Evolutionary conservation across 768 basidiomycete genomes (phyloP), one percentile per base, ranked within the genome.

Genomic region (Calocera cornea): DNA sequence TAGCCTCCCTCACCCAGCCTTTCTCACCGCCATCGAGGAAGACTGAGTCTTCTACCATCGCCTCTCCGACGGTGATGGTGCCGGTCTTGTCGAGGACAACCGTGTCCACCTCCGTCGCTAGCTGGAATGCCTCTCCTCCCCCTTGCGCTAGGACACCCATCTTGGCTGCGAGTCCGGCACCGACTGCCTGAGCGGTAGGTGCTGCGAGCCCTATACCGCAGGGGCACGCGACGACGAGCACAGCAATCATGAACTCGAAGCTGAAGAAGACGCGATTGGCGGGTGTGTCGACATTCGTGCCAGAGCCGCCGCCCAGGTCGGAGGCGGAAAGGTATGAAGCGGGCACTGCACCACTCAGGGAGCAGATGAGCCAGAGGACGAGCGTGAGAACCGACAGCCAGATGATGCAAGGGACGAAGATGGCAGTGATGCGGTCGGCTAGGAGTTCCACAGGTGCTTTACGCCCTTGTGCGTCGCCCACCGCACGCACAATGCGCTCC

Each of bases 41-140:
- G 8, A 50, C 11, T 10, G 49, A 77, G 70, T 89, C 82, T 2
- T 84, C 84, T 14, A 92, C 89, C 7, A 75, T 78, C 3, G 86
- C 84, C 65, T 86, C 82, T 12, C 87, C 87, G 68, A 83, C 77
- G 0, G 91, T 92, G 29, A 92, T 76, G 0, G 91, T 93, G 3
- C 92, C 91, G 1, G 91, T 93, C 77, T 94, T 94, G 77, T 94
- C 92, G 69, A 93, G 90, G 2, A 87, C 86, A 41, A 94, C 76
- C 19, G 84, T 74, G 71, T 89, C 86, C 34, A 92, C 79, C 69
- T 86, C 83, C 0, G 88, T 86, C 69, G 89, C 86, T 65, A 90
- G 87, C 73, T 92, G 87, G 75, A 92, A 92, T 0, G 92, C 90
- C 75, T 92, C 88, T 10, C 92, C 92, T 22, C 92, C 92, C 22